Evolutionary conservation across 1,139 yeast genomes (phyloP).

Genomic region (Casaregolazyma lundiana): DNA sequence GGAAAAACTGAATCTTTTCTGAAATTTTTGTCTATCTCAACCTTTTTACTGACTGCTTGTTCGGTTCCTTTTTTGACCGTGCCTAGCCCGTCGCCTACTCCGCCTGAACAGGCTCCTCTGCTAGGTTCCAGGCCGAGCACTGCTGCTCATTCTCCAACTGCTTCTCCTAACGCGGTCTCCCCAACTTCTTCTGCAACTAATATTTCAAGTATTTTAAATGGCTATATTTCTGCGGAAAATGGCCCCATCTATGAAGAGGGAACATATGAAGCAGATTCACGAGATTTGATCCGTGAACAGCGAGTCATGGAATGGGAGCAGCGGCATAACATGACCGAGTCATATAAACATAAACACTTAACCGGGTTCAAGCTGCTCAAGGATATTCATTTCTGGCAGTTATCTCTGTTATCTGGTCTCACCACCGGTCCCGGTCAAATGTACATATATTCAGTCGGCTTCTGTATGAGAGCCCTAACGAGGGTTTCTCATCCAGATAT

Average conservation of each 20-base stretch:
- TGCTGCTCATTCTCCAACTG: background rate
- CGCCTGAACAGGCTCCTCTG: slow-evolving; percentile 10
- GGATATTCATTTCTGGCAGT: slow-evolving; percentile 33
- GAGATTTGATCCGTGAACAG: slow-evolving; percentile 10
- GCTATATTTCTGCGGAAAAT: slow-evolving; percentile 7
- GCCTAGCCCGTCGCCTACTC: slow-evolving; percentile 28
- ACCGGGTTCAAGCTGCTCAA: slow-evolving; percentile 18
- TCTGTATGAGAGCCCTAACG: slow-evolving; percentile 50
- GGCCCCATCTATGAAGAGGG: slow-evolving; percentile 11
- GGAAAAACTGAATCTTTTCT: slow-evolving; percentile 33
- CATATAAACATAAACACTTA: slow-evolving; percentile 7
- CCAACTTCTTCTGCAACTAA: slow-evolving; percentile 4
- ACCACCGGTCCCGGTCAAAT: slow-evolving; percentile 69
- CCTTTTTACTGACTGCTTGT: slow-evolving; percentile 27
- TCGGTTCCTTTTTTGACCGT: slow-evolving; percentile 29
- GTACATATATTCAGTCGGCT: slow-evolving; percentile 69
- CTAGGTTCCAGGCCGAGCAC: background rate
- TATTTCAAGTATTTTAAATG: slow-evolving; percentile 2
- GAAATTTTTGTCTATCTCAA: slow-evolving; percentile 25
- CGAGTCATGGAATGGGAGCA: slow-evolving; percentile 11
- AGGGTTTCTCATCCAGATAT: slow-evolving; percentile 34
- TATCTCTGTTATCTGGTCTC: slow-evolving; percentile 48
- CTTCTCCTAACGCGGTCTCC: background rate
- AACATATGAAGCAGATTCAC: slow-evolving; percentile 6
- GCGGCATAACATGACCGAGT: slow-evolving; percentile 5